phyloP scores from a whole-genome alignment of 441 rosid genomes.

The Jatropha multifida region DNA sequence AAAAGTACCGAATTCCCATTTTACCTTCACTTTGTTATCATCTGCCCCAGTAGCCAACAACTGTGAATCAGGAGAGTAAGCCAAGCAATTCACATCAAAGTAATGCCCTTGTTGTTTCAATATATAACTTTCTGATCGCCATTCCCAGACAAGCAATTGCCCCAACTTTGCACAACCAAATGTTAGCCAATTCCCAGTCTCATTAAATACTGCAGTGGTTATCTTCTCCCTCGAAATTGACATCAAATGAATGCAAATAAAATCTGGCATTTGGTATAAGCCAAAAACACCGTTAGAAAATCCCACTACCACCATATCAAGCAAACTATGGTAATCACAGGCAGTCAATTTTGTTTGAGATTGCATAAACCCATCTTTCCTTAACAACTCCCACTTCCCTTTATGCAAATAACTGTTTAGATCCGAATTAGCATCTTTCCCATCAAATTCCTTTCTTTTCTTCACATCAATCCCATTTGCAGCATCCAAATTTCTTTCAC shows the following conservation, averaged over 20 bases:
- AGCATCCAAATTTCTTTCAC: conserved; percentile 40
- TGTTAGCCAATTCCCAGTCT: conserved; percentile 90
- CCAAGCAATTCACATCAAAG: conserved; percentile 86
- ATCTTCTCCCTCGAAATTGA: conserved; percentile 90
- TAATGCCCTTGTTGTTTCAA: conserved; percentile 98
- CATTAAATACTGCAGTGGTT: conserved; percentile 84
- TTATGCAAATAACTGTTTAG: conserved; percentile 54
- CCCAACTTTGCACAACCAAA: conserved; percentile 95
- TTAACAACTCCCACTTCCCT: conserved; percentile 69
- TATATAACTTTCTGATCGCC: conserved; percentile 94
- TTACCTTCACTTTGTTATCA: conserved; percentile 98
- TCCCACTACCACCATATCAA: conserved; percentile 85
- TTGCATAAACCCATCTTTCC: conserved; percentile 88
- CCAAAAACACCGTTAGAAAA: conserved; percentile 92
- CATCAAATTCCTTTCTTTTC: conserved; percentile 66
- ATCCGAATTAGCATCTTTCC: conserved; percentile 34
- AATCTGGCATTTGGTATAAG: conserved; percentile 95
- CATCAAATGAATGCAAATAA: conserved; percentile 80
- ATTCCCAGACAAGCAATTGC: conserved; percentile 96
- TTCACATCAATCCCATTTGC: conserved; percentile 27
- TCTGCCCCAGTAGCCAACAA: conserved; percentile 97
- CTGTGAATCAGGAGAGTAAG: conserved; percentile 94
- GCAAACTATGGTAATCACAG: conserved; percentile 78
- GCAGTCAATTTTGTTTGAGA: conserved; percentile 66
- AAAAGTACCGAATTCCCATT: neutral